phyloP scores from a whole-genome alignment of 345 rosid species.

The Anastatica hierochuntica region DNA sequence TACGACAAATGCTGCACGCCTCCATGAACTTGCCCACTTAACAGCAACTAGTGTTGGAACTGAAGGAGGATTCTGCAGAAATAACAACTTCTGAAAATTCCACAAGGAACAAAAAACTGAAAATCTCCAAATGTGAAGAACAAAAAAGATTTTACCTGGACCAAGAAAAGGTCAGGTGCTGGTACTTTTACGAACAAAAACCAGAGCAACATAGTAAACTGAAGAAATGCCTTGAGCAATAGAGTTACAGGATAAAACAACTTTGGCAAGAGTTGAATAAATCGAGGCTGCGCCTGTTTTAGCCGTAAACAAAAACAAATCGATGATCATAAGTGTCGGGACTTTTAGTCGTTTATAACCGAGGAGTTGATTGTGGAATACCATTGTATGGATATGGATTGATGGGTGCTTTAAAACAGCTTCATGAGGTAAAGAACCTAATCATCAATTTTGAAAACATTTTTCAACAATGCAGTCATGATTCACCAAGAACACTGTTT shows the following conservation, averaged over 20 bases:
- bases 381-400: constrained; percentile 83
- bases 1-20: constrained; percentile 54
- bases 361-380: constrained; percentile 11
- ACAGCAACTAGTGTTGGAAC: constrained; percentile 83
- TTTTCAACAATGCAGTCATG: background rate
- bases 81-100: background rate
- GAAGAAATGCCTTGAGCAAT: constrained; percentile 67
- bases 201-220: constrained; percentile 80
- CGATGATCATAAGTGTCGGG: background rate
- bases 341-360: background rate
- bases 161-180: constrained; percentile 72
- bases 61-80: constrained; percentile 85
- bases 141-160: constrained; percentile 47
- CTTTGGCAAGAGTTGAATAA: constrained; percentile 42
- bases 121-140: background rate
- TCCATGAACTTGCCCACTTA: constrained; percentile 84
- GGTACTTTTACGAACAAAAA: constrained; percentile 64
- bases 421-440: constrained; percentile 80
- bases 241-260: constrained; percentile 54
- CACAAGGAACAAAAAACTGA: background rate
- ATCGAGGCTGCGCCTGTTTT: constrained; percentile 52
- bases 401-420: constrained; percentile 57
- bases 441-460: constrained; percentile 1
- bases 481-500: background rate
- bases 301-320: background rate